Percentiles rank a stretch among this genome's conserved stretches.
phyloP scores from a whole-genome alignment of 2,329 filamentous ascomycete genomes.

The Aspergillus awamori region DNA sequence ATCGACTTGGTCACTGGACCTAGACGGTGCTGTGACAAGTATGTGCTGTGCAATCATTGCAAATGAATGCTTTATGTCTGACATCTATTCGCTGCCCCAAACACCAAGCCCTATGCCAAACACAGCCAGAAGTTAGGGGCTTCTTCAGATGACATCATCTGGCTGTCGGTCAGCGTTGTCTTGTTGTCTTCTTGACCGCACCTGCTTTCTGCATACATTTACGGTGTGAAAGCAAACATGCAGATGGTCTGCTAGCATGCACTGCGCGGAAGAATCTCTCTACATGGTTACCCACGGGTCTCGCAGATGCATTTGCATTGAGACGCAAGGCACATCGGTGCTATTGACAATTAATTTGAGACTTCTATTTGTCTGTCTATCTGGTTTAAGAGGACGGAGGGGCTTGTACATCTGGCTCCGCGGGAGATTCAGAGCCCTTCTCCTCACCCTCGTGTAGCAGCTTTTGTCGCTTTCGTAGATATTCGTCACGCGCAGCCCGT shows the following conservation, averaged over 20 bases:
- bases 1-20: neutral
- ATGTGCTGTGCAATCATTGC: neutral
- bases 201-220: neutral
- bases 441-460: constrained; percentile 4
- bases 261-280: neutral
- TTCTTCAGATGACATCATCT: neutral
- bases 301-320: too few species aligned
- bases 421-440: constrained; percentile 1
- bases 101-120: neutral
- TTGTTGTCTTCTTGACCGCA: neutral
- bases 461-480: constrained; percentile 32
- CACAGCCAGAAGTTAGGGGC: neutral
- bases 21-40: neutral
- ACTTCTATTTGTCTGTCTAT: constrained; percentile 3
- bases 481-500: constrained; percentile 35
- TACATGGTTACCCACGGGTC: neutral
- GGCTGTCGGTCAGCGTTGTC: neutral
- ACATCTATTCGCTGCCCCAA: neutral
- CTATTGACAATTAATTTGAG: neutral
- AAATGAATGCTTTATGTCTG: neutral
- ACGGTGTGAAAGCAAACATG: neutral
- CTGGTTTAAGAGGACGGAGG: neutral
- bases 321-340: neutral
- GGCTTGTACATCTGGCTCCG: constrained; percentile 10
- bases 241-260: neutral